phyloP scores from a whole-genome alignment of 176 grass and related monocot genomes.

The Pharus latifolius region DNA sequence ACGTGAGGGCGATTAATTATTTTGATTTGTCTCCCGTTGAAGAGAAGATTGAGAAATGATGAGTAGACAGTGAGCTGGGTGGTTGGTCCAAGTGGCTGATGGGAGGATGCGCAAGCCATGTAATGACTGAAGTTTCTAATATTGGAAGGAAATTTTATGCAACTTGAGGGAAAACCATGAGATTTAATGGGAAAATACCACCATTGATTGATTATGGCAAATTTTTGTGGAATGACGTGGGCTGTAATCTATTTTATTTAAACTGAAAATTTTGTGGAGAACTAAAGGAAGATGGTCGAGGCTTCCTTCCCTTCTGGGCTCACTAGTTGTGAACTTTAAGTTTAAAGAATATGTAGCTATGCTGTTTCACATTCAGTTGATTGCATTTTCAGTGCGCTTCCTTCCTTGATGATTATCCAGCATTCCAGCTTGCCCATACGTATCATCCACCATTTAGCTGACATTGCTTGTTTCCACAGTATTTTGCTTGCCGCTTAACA shows the following conservation, averaged over 20 bases:
- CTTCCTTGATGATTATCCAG: neutral
- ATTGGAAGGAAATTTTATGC: neutral
- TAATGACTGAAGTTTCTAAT: neutral
- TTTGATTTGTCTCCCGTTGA: neutral
- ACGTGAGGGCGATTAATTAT: neutral
- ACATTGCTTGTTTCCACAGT: neutral
- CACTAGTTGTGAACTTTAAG: neutral
- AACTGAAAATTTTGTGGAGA: neutral
- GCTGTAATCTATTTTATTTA: neutral
- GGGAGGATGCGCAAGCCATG: neutral
- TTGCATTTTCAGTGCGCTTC: neutral
- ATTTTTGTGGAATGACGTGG: no score
- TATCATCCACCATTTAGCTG: neutral
- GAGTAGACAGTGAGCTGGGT: neutral
- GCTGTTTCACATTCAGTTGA: neutral
- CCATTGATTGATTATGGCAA: neutral
- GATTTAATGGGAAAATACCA: neutral
- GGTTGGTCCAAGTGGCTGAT: neutral
- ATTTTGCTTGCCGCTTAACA: neutral
- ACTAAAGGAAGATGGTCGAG: neutral
- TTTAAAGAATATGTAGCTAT: neutral
- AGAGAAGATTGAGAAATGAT: neutral
- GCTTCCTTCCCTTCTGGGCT: neutral
- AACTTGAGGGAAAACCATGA: neutral
- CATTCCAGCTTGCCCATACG: neutral